Base-by-base conservation (phyloP, 331 rosid species). In the Dryas integrifolia region DNA sequence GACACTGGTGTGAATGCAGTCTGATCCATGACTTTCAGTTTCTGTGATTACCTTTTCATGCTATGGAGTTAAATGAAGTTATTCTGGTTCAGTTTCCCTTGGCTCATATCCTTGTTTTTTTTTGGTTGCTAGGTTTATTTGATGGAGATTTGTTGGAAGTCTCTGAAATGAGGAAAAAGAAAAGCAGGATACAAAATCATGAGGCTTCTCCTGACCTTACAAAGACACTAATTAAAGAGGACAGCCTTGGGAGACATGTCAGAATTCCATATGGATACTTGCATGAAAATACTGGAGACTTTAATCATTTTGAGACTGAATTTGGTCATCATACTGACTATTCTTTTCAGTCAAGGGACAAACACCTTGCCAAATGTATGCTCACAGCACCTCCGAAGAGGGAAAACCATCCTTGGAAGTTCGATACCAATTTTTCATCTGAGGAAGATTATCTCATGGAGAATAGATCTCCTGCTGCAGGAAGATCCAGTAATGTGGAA, bases 191-290 rank as follows among this genome's bases (percentile, higher is more conserved):
- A 67, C 81, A 40, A 67, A 73, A 69, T 61, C 21, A 1, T 60
- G 79, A 77, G 76, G 86, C 83, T 58, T 84, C 83, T 83, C 72
- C 59, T 56, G 83, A 77, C 72, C 77, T 82, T 82, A 55, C 66
- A 47, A 80, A 82, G 78, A 75, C 75, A 76, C 80, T 73, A 67
- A 81, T 63, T 18, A 76, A 80, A 80, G 88, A 91, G 81, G 84
- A 76, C 68, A 56, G 47, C 63, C 58, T 38, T 77, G 79, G 60
- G 63, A 81, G 70, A 80, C 74, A 67, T 73, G 81, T 55, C 70
- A 59, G 82, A 70, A 48, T 70, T 64, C 74, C 89, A 24, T 16
- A 14, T 66, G 81, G 69, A 55, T 59, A 64, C 80, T 70, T 79
- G 55, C 63, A 65, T 38, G 59, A 26, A 73, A 76, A 74, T 70